phyloP scores from a whole-genome alignment of 2,329 filamentous ascomycete genomes.

The Coleophoma eucalyptorum region DNA sequence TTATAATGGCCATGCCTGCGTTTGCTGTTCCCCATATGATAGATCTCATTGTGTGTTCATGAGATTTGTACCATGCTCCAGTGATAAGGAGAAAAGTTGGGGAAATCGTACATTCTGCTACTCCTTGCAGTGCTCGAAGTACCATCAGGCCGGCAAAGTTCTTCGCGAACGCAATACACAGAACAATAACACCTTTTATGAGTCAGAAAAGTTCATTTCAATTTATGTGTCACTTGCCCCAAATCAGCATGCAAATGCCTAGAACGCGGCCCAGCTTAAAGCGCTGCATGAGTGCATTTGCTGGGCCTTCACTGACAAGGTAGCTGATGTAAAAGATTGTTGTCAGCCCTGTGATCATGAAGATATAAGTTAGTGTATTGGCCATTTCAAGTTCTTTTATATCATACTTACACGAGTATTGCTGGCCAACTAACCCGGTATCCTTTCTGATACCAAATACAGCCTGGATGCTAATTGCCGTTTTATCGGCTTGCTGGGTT shows the following conservation, averaged over 20 bases:
- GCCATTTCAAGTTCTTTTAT: neutral
- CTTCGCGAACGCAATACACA: slow-evolving; percentile 13
- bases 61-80: slow-evolving; percentile 28
- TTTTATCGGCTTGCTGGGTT: slow-evolving; percentile 1
- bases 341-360: neutral
- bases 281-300: neutral
- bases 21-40: slow-evolving; percentile 30
- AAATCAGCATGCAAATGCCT: neutral
- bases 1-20: slow-evolving; percentile 28
- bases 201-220: too few relatives aligned
- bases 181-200: neutral
- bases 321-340: neutral
- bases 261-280: neutral
- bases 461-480: neutral
- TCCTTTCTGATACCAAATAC: neutral
- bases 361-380: neutral
- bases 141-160: slow-evolving; percentile 27
- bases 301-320: neutral
- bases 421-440: neutral
- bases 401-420: neutral
- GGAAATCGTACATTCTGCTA: slow-evolving; percentile 25
- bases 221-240: neutral
- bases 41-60: slow-evolving; percentile 26
- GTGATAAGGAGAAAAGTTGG: slow-evolving; percentile 29
- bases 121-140: slow-evolving; percentile 25